Base-by-base conservation (phyloP, 495 filamentous ascomycete species). In the Barbatosphaeria neglecta region DNA sequence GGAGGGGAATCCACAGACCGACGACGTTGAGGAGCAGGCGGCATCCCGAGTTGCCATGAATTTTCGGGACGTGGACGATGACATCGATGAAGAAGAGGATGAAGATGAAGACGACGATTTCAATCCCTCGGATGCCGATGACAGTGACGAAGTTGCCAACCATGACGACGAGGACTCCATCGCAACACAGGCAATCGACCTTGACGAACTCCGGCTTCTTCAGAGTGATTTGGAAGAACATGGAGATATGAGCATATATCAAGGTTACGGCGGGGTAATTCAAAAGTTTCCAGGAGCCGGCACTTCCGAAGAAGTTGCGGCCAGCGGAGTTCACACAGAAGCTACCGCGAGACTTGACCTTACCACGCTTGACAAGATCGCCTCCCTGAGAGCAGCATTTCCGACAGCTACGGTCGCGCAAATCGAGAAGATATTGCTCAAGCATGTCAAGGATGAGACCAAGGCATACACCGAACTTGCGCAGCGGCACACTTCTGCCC, bases 381-480 rank as follows among this genome's bases (percentile, higher is more conserved):
- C 59, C 10, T 49, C 53, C 10, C 47, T 72, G 15, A 62, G 51
- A 18, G 50, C 51, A 5, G 63, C 66, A 0, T 70, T 69, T 22
- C 65, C 66, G 7, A 53, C 41, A 0, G 62, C 47, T 1, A 50
- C 59, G 4, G 46, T 50, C 9, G 49, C 43, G 1, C 45, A 55
- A 13, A 64, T 65, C 20, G 56, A 67, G 27, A 55, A 45, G 20
- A 37, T 52, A 0, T 44, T 72, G 11, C 33, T 37, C 2, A 44
- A 27, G 2, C 54, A 43, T 16, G 19, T 39, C 10, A 55, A 51
- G 16, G 22, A 55, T 40, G 31, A 49, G 4, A 43, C 27, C 18
- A 46, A 37, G 42, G 48, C 53, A 2, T 60, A 52, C 46, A 25
- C 35, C 10, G 35, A 23, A 31, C 47, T 64, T 5, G 35, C 16